phyloP scores from a whole-genome alignment of 2,329 filamentous ascomycete genomes.

The Celoporthe dispersa region DNA sequence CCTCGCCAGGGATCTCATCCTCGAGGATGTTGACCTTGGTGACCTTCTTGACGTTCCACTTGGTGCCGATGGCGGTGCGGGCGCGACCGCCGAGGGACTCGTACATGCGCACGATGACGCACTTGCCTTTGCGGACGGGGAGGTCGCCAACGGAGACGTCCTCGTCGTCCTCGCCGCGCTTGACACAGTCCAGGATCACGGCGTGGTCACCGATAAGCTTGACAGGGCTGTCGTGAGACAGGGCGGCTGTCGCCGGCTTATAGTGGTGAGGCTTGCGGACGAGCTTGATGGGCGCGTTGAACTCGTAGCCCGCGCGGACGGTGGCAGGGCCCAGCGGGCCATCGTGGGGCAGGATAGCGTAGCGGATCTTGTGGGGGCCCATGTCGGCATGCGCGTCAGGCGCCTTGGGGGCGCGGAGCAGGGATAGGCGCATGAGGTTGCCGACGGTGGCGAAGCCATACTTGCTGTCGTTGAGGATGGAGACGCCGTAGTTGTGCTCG shows the following conservation, averaged over 20 bases:
- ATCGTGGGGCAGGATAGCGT: constrained; percentile 85
- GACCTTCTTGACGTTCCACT: constrained; percentile 73
- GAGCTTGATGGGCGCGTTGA: constrained; percentile 80
- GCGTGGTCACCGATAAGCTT: constrained; percentile 68
- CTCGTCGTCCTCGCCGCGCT: constrained; percentile 88
- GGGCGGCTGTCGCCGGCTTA: constrained; percentile 29
- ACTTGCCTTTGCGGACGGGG: constrained; percentile 70
- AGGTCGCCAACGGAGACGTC: constrained; percentile 69
- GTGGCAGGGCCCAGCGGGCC: constrained; percentile 74
- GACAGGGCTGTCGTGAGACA: constrained; percentile 54
- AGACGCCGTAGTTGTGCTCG: constrained; percentile 86
- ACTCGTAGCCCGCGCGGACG: constrained; percentile 82
- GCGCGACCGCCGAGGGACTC: constrained; percentile 85
- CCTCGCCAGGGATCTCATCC: constrained; percentile 61
- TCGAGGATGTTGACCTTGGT: constrained; percentile 88
- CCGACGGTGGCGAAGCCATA: constrained; percentile 93
- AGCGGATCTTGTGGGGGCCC: constrained; percentile 84
- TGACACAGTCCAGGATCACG: constrained; percentile 85
- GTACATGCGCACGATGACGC: constrained; percentile 83
- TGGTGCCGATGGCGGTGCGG: constrained; percentile 70
- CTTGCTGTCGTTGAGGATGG: constrained; percentile 92
- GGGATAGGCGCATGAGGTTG: constrained; percentile 84
- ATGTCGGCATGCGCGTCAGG: constrained; percentile 94
- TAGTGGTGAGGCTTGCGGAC: constrained; percentile 44
- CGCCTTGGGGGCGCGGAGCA: constrained; percentile 87